Evolutionary conservation across 164 flowering plant genomes (phyloP).

Genomic region (Stephania yunnanensis): DNA sequence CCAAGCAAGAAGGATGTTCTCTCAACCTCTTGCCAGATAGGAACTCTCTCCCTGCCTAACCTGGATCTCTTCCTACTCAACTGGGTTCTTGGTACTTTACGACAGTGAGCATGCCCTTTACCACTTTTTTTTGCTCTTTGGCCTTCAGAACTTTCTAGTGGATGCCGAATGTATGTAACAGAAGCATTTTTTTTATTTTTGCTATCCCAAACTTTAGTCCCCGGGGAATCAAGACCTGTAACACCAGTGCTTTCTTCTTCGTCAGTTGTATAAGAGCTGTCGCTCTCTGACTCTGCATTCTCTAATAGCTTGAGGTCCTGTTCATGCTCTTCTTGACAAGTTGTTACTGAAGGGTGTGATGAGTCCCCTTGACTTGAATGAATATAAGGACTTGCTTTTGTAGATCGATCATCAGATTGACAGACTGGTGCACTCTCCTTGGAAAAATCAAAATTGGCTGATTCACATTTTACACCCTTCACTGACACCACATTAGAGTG

Average conservation of each 20-base stretch:
- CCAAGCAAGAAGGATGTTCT: conserved; percentile 77
- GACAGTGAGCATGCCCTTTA: conserved; percentile 39
- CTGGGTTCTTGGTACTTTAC: conserved; percentile 33
- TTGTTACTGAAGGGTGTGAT: conserved; percentile 14
- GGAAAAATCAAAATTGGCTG: conserved; percentile 18
- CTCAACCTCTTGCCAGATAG: conserved; percentile 83
- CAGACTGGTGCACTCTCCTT: conserved; percentile 12
- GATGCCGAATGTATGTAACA: conserved; percentile 72
- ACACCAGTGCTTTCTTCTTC: conserved; percentile 63
- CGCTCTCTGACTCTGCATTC: conserved; percentile 53
- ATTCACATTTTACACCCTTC: conserved; percentile 22
- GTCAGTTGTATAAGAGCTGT: conserved; percentile 51
- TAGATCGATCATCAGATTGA: conserved; percentile 12
- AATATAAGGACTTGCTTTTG: conserved; percentile 12
- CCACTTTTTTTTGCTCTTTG: conserved; percentile 35
- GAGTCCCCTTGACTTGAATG: conserved; percentile 14
- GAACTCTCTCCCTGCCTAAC: conserved; percentile 38
- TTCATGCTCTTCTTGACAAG: conserved; percentile 38
- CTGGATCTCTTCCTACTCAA: conserved; percentile 62
- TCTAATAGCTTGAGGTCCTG: conserved; percentile 25
- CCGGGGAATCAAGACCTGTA: conserved; percentile 93
- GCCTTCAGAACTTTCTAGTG: conserved; percentile 72
- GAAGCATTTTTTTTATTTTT: conserved; percentile 54
- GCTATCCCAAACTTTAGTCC: conserved; percentile 93
- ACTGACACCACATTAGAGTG: conserved; percentile 18